Evolutionary conservation across 192 early-diverging fungal genomes (phyloP).

Genomic region (Coemansia sp.): DNA sequence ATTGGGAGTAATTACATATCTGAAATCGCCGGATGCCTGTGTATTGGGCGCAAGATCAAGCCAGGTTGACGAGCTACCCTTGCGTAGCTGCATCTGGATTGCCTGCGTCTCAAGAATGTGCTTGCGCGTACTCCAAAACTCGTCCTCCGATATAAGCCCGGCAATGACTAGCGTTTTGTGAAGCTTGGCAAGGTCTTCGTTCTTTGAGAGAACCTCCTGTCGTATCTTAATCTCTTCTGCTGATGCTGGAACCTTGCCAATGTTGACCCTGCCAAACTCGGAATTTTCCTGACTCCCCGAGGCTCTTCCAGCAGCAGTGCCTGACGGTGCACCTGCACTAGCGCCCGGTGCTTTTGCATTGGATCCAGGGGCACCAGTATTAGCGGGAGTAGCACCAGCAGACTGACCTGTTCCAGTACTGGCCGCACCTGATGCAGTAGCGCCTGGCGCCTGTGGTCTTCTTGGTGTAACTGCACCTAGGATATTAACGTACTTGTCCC

Average conservation of each 20-base stretch:
- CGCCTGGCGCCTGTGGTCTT: not conserved
- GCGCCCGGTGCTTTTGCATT: not conserved
- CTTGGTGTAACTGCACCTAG: constrained; percentile 26
- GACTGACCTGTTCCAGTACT: no score
- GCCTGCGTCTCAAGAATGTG: constrained; percentile 71
- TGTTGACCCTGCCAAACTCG: constrained; percentile 45
- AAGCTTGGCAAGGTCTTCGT: constrained; percentile 64
- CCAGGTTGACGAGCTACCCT: constrained; percentile 74
- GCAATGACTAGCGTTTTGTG: constrained; percentile 77
- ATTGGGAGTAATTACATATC: constrained; percentile 84
- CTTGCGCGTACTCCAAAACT: constrained; percentile 87
- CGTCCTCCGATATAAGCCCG: constrained; percentile 79
- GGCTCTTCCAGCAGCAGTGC: constrained; percentile 8
- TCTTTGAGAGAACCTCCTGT: constrained; percentile 61
- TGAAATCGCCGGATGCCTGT: constrained; percentile 76
- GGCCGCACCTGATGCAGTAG: not conserved
- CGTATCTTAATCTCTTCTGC: constrained; percentile 63
- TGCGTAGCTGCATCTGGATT: constrained; percentile 68
- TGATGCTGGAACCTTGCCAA: constrained; percentile 40
- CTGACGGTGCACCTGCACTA: not conserved
- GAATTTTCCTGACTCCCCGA: constrained; percentile 11
- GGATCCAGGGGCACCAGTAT: no score
- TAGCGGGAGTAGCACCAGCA: no score
- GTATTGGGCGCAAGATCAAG: constrained; percentile 63
- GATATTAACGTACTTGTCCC: constrained; percentile 39